These are phyloP conservation scores for Tilletia caries DNA, from an alignment of 1,284 basidiomycete species.

Conservation along the genomic window DNA sequence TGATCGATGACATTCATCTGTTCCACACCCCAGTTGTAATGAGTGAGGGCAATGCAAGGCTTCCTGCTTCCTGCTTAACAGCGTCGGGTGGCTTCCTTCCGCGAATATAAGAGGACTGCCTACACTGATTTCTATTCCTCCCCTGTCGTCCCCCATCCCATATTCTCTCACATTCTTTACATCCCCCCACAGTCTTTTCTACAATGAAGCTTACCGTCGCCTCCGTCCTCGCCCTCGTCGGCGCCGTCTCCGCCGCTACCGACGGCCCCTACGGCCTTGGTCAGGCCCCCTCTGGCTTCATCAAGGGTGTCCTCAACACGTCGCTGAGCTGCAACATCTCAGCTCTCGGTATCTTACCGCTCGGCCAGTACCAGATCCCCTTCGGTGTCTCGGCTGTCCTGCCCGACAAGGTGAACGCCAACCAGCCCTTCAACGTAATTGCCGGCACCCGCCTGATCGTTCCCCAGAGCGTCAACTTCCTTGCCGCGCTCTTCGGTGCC, in stretches of 20 bases:
- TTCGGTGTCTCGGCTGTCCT: constrained; percentile 10
- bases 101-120: not conserved
- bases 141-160: not conserved
- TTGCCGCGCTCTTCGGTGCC: constrained; percentile 11
- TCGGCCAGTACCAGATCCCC: not conserved
- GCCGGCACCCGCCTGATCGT: constrained; percentile 13
- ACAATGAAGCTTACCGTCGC: not conserved
- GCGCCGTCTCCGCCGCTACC: constrained; percentile 6
- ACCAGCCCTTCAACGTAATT: constrained; percentile 9
- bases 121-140: not conserved
- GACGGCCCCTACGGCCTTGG: constrained; percentile 7
- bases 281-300: not conserved
- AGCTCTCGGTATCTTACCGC: not conserved
- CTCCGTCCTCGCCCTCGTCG: constrained; percentile 9
- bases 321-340: constrained; percentile 4
- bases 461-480: constrained; percentile 5
- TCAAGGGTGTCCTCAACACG: constrained; percentile 9
- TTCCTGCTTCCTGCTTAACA: too few species aligned
- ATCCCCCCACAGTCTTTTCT: not conserved
- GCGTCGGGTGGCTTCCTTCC: not conserved
- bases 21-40: too few species aligned
- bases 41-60: too few species aligned
- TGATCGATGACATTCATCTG: too few species aligned
- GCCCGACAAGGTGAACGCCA: not conserved
- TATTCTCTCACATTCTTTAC: not conserved